Conservation (phyloP, 1,284 basidiomycete species). For the Microbotryum intermedium region DNA sequence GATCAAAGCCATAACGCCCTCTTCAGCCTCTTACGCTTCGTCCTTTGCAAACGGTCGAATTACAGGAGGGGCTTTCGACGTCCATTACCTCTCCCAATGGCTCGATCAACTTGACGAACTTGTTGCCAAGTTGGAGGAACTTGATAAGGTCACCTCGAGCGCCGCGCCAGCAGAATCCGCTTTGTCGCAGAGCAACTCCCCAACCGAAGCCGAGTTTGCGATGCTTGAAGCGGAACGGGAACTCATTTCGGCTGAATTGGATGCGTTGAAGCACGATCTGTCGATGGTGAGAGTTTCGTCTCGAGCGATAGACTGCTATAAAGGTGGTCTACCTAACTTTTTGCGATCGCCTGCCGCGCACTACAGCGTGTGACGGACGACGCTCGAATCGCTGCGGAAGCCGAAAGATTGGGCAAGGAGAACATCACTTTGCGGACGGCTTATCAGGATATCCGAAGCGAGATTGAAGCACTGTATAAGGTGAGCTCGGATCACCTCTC, state of each 20-base stretch:
- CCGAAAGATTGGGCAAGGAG: not conserved
- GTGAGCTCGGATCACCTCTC: not conserved
- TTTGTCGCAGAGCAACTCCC: not conserved
- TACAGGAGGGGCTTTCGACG: conserved; percentile 2
- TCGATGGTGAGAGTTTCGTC: not conserved
- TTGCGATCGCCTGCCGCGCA: too few relatives aligned
- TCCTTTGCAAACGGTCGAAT: not conserved
- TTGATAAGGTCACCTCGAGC: not conserved
- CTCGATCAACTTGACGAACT: conserved; percentile 8
- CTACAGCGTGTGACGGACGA: conserved; percentile 3
- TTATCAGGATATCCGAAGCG: conserved; percentile 16
- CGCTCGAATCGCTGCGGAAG: not conserved
- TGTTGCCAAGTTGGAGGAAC: conserved; percentile 5
- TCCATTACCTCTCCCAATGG: conserved; percentile 12
- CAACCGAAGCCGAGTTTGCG: conserved; percentile 11
- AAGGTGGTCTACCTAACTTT: too few relatives aligned
- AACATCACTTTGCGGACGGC: conserved; percentile 3
- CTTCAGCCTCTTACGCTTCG: not conserved
- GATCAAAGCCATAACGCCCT: conserved; percentile 1
- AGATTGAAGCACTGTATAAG: not conserved
- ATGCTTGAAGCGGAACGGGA: conserved; percentile 24
- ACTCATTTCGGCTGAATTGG: conserved; percentile 12
- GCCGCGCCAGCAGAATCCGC: not conserved
- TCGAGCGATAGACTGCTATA: not conserved
- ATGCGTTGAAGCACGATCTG: conserved; percentile 11